These are phyloP conservation scores for Moniliophthora roreri DNA, from an alignment of 1,284 basidiomycete genomes.

Conservation along the genomic window DNA sequence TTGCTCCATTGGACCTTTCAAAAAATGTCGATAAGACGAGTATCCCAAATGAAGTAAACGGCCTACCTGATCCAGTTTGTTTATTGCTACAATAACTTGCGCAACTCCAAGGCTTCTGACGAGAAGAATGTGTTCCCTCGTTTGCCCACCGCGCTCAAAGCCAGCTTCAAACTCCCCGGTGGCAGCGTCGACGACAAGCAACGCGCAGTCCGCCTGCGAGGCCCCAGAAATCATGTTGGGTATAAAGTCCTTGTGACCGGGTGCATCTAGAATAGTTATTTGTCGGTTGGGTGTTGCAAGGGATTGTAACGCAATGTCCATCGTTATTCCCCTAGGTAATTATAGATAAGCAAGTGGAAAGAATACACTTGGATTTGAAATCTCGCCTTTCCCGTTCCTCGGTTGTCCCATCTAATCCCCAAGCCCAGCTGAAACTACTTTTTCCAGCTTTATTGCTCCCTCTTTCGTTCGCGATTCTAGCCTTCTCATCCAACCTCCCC, in stretches of 20 bases:
- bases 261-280: conserved; percentile 94
- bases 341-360: conserved; percentile 9
- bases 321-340: conserved; percentile 92
- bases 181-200: conserved; percentile 92
- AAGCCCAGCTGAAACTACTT: conserved; percentile 95
- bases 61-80: conserved; percentile 89
- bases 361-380: conserved; percentile 1
- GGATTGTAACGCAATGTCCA: conserved; percentile 91
- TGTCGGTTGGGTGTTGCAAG: conserved; percentile 77
- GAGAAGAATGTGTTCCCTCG: conserved; percentile 92
- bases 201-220: conserved; percentile 93
- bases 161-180: conserved; percentile 95
- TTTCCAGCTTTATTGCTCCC: conserved; percentile 93
- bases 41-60: neutral
- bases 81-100: conserved; percentile 91
- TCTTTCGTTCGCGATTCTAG: conserved; percentile 82
- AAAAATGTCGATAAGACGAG: conserved; percentile 1
- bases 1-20: conserved; percentile 81
- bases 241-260: conserved; percentile 96
- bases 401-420: conserved; percentile 91
- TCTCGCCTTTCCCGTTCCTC: conserved; percentile 90
- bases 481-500: conserved; percentile 86
- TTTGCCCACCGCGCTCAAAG: conserved; percentile 93
- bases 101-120: conserved; percentile 94
- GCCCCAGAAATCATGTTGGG: conserved; percentile 99